Evolutionary conservation across 202 grass and related monocot genomes (phyloP).

Genomic region (Setaria viridis): DNA sequence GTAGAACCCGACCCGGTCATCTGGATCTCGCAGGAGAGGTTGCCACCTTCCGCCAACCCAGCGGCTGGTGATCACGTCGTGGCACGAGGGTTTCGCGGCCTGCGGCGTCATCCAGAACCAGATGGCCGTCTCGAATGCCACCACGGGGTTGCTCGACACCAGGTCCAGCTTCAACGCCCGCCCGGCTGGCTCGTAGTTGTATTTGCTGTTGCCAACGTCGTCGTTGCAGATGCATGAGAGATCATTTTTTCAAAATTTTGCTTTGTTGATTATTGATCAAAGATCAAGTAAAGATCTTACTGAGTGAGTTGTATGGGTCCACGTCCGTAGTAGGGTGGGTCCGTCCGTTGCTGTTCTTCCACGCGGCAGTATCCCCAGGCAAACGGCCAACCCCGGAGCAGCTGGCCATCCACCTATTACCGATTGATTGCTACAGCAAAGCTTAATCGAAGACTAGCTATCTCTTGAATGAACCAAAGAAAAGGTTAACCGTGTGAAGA

Average conservation of each 20-base stretch:
- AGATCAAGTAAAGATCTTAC: not conserved
- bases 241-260: not conserved
- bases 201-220: not conserved
- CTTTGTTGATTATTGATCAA: not conserved
- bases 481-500: not conserved
- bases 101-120: constrained; percentile 47
- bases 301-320: not conserved
- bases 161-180: not conserved
- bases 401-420: not conserved
- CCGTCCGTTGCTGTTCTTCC: not conserved
- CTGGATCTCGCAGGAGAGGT: too few relatives aligned
- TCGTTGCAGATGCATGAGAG: not conserved
- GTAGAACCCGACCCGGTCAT: constrained; percentile 27
- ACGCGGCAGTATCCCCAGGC: constrained; percentile 32
- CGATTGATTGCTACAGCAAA: not conserved
- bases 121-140: constrained; percentile 42
- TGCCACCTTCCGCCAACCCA: not conserved
- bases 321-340: not conserved
- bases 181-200: constrained; percentile 16
- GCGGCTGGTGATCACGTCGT: constrained; percentile 29
- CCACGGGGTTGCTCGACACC: constrained; percentile 33
- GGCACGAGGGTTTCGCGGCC: constrained; percentile 26
- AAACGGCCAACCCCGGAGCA: not conserved
- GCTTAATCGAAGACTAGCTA: not conserved
- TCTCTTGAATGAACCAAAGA: too few relatives aligned